A percentile compares a stretch with the other conserved stretches of the same genome.
Evolutionary conservation across 306 rosid species (phyloP).

Genomic region (Luffa acutangula): DNA sequence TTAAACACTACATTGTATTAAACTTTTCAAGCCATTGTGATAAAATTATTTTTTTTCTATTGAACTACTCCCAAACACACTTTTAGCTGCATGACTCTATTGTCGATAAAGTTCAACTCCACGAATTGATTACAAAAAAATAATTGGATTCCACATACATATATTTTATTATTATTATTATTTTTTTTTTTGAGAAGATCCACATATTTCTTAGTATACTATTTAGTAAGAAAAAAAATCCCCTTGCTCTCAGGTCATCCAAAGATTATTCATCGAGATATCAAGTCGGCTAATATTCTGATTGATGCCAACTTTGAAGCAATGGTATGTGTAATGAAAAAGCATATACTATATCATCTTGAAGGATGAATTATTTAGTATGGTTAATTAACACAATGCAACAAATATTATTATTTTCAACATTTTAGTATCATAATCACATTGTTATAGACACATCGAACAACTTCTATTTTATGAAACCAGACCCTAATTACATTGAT

Average conservation of each 20-base stretch:
- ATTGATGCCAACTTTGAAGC: constrained; percentile 74
- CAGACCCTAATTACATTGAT: neutral
- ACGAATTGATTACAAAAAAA: neutral
- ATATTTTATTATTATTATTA: too few species aligned
- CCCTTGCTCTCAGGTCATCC: constrained; percentile 48
- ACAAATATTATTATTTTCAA: too few species aligned
- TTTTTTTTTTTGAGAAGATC: too few species aligned
- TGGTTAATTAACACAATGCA: neutral
- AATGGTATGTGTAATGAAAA: constrained; percentile 37
- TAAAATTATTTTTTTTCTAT: too few species aligned
- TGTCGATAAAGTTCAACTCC: too few species aligned
- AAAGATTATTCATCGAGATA: constrained; percentile 79
- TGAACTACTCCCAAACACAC: too few species aligned
- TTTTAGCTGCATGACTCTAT: too few species aligned
- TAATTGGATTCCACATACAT: too few species aligned
- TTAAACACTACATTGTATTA: too few species aligned
- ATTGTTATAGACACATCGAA: neutral
- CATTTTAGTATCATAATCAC: neutral
- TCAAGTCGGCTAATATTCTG: constrained; percentile 76
- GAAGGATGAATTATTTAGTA: neutral
- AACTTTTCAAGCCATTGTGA: too few species aligned
- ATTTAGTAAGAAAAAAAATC: neutral
- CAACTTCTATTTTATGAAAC: neutral
- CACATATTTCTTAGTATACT: neutral
- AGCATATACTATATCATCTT: neutral